Evolutionary conservation across 805 yeast genomes (phyloP).

Genomic region (Yarrowia yakushimensis): DNA sequence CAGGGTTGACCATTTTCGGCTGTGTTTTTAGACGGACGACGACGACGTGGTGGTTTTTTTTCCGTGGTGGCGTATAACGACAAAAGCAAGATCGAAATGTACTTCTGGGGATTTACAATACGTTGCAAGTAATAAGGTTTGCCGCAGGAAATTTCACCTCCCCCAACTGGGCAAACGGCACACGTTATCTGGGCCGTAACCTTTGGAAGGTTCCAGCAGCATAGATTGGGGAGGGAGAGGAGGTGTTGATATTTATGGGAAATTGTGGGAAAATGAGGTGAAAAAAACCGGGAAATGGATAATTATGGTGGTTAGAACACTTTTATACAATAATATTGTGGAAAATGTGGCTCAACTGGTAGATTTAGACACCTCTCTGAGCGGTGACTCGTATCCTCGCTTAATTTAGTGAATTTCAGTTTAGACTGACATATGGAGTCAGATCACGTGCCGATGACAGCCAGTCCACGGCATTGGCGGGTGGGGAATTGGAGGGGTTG

Average conservation of each 20-base stretch:
- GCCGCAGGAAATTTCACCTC: background rate
- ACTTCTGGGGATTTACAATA: background rate
- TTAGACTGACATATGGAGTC: background rate
- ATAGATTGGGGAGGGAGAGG: too few relatives aligned
- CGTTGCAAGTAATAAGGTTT: conserved; percentile 4
- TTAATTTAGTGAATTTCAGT: too few relatives aligned
- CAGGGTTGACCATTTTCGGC: conserved; percentile 70
- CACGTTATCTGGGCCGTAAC: conserved; percentile 1
- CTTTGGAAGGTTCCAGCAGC: background rate
- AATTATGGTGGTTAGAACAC: too few relatives aligned
- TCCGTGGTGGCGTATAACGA: background rate
- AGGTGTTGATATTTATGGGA: too few relatives aligned
- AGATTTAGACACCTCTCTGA: too few relatives aligned
- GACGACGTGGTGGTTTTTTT: background rate
- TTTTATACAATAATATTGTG: too few relatives aligned
- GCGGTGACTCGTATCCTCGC: too few relatives aligned
- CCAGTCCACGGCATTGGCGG: background rate
- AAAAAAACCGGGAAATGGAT: too few relatives aligned
- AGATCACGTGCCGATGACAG: background rate
- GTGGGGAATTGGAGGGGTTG: too few relatives aligned
- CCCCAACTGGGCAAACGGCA: background rate
- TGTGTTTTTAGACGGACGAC: background rate
- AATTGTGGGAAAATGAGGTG: too few relatives aligned
- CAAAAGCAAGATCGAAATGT: background rate
- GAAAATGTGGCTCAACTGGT: too few relatives aligned